A percentile compares a stretch with the other conserved stretches of the same genome.
Evolutionary conservation across 129 eudicot species (phyloP).

Genomic region (Escallonia herrerae): DNA sequence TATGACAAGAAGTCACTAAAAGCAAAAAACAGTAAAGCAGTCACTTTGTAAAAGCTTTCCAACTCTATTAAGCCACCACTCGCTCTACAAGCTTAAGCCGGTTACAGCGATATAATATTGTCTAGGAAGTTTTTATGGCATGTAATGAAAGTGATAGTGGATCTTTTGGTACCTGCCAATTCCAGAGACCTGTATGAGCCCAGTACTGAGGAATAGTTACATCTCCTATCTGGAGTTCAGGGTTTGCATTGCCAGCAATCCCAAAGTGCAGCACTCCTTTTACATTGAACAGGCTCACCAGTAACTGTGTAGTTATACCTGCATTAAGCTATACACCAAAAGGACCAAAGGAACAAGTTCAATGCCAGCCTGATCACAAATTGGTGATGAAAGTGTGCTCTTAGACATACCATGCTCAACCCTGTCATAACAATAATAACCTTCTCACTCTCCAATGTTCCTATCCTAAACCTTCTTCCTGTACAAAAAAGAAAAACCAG

Average conservation of each 20-base stretch:
- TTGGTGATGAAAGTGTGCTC: neutral
- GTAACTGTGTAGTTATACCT: constrained; percentile 39
- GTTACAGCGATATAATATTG: no score
- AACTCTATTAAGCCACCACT: no score
- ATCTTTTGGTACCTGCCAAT: constrained; percentile 41
- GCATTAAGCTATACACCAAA: constrained; percentile 37
- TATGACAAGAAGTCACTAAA: no score
- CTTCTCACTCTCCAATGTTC: constrained; percentile 22
- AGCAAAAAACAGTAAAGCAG: no score
- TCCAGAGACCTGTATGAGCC: constrained; percentile 64
- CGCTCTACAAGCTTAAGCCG: no score
- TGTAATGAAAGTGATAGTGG: no score
- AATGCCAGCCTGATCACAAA: neutral
- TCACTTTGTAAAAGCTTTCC: no score
- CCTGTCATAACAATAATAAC: constrained; percentile 56
- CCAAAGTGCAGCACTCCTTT: constrained; percentile 49
- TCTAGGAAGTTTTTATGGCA: no score
- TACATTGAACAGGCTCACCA: constrained; percentile 31
- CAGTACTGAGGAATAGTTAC: constrained; percentile 48
- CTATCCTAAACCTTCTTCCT: constrained; percentile 54
- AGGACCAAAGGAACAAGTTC: neutral
- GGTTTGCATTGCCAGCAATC: constrained; percentile 53
- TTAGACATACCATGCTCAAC: constrained; percentile 39
- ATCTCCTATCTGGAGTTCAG: constrained; percentile 46
- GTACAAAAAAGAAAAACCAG: neutral